These are phyloP conservation scores for Lactarius hatsudake DNA, from an alignment of 768 basidiomycete genomes.

Conservation along the genomic window DNA sequence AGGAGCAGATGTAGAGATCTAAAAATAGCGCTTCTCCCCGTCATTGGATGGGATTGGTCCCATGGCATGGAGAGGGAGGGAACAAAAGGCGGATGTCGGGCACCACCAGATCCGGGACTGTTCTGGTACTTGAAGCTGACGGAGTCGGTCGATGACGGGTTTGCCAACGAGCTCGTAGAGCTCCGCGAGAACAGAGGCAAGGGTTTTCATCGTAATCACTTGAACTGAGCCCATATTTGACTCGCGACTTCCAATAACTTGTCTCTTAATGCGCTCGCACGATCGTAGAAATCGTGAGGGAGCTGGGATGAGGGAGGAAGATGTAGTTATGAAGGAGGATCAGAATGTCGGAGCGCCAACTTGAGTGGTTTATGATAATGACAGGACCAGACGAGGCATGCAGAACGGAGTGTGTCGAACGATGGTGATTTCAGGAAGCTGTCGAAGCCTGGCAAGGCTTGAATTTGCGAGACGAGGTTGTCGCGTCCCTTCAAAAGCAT, in stretches of 20 bases:
- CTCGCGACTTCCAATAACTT: not conserved
- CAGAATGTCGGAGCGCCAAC: not conserved
- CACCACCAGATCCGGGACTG: too few relatives aligned
- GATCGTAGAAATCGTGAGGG: not conserved
- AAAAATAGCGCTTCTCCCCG: not conserved
- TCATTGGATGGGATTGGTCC: conserved; percentile 4
- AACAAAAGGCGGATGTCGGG: not conserved
- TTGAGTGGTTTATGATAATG: not conserved
- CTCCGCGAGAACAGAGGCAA: not conserved
- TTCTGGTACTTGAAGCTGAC: too few relatives aligned
- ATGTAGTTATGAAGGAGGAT: not conserved
- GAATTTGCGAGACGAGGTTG: not conserved
- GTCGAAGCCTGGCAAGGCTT: not conserved
- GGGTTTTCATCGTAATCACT: not conserved
- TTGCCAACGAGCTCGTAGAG: too few relatives aligned
- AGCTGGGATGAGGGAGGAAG: not conserved
- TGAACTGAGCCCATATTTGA: not conserved
- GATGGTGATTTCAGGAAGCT: not conserved
- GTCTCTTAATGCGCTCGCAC: not conserved
- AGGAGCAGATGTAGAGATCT: conserved; percentile 9
- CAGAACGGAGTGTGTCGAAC: not conserved
- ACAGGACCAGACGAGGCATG: not conserved
- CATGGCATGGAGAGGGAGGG: conserved; percentile 23
- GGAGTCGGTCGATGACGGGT: too few relatives aligned
- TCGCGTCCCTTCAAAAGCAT: not conserved